Evolutionary conservation across 306 rosid genomes (phyloP).

Genomic region (Rosa multiflora): DNA sequence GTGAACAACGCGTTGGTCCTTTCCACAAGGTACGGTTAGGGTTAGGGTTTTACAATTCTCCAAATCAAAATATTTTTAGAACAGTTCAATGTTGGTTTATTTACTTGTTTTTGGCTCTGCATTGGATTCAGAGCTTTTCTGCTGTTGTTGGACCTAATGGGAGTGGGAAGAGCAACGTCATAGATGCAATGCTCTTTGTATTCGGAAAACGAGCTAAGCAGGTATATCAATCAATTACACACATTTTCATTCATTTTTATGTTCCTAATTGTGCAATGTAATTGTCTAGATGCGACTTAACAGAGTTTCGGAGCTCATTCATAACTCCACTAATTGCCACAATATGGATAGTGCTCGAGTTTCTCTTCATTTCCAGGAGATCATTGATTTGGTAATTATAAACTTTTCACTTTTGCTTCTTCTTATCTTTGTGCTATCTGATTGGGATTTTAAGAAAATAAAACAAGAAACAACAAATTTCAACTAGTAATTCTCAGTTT

Average conservation of each 20-base stretch:
- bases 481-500: no score
- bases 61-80: no score
- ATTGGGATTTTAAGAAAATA: not conserved
- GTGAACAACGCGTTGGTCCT: conserved; percentile 93
- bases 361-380: conserved; percentile 92
- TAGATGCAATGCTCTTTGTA: conserved; percentile 91
- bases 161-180: conserved; percentile 95
- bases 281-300: conserved; percentile 78
- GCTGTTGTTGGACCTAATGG: conserved; percentile 99
- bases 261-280: not conserved
- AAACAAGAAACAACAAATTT: no score
- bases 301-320: conserved; percentile 96
- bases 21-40: conserved; percentile 56
- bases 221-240: conserved; percentile 29
- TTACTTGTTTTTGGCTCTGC: no score
- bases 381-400: conserved; percentile 66
- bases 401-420: not conserved
- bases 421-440: no score
- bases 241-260: not conserved
- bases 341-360: conserved; percentile 96
- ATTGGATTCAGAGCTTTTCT: conserved; percentile 70
- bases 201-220: conserved; percentile 97
- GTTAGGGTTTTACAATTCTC: no score
- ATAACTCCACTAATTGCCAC: conserved; percentile 85
- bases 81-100: no score